Conservation (phyloP, 1,284 basidiomycete genomes). For the Trichosporon sp. region DNA sequence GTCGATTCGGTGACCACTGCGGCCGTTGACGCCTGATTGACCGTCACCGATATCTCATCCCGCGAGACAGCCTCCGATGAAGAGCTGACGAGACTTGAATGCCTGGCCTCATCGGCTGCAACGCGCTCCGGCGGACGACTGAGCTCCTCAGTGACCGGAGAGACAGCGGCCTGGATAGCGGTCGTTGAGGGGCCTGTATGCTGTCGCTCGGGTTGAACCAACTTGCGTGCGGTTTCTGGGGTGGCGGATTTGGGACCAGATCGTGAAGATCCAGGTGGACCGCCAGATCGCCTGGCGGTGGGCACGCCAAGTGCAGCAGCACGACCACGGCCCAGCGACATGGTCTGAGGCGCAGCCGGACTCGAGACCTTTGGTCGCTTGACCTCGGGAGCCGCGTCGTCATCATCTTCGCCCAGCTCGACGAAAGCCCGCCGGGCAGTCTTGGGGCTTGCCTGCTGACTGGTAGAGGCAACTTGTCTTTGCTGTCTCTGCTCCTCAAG, state of each 20-base stretch:
- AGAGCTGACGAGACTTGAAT: no score
- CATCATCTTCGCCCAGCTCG: neutral
- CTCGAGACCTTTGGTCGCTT: neutral
- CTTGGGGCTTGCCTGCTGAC: neutral
- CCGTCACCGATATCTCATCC: no score
- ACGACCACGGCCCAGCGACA: neutral
- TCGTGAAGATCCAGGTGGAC: neutral
- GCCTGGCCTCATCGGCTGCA: no score
- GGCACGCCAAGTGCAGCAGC: neutral
- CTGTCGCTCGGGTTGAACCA: no score
- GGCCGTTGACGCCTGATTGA: no score
- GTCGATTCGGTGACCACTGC: no score
- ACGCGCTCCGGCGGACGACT: no score
- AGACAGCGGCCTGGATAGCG: neutral
- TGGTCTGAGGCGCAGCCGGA: neutral
- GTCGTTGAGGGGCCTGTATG: neutral
- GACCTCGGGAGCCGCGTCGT: neutral
- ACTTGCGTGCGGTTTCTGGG: neutral
- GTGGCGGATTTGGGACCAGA: neutral
- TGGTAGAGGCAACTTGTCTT: no score
- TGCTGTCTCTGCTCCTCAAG: neutral
- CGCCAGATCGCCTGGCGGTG: neutral
- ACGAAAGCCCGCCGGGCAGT: neutral
- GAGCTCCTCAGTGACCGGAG: neutral
- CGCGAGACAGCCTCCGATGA: no score